phyloP scores from a whole-genome alignment of 2,329 filamentous ascomycete species.

The Colletotrichum karsti region DNA sequence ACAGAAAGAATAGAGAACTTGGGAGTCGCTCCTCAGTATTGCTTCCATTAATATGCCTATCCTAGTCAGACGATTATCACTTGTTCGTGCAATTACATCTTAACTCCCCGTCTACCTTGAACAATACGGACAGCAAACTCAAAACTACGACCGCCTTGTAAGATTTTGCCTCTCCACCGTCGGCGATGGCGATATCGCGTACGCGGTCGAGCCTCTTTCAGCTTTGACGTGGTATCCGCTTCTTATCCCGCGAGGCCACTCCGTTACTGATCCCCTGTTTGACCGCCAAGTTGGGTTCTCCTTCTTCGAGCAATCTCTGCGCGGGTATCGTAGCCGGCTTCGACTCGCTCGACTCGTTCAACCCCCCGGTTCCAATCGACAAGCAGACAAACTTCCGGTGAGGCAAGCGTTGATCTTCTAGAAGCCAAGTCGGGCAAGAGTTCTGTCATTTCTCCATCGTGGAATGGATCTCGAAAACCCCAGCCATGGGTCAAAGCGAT shows the following conservation, averaged over 20 bases:
- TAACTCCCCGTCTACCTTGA: too few relatives aligned
- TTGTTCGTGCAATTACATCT: too few relatives aligned
- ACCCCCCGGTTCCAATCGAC: neutral
- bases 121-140: too few relatives aligned
- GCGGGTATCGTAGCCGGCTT: neutral
- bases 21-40: too few relatives aligned
- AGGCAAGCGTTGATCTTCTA: neutral
- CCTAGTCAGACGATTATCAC: too few relatives aligned
- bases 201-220: neutral
- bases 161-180: neutral
- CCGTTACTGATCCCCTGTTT: neutral
- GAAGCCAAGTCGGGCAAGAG: neutral
- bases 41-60: too few relatives aligned
- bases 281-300: too few relatives aligned
- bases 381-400: neutral
- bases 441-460: neutral
- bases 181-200: neutral
- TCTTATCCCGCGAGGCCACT: neutral
- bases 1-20: too few relatives aligned
- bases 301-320: neutral
- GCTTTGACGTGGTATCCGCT: neutral
- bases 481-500: neutral
- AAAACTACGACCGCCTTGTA: too few relatives aligned
- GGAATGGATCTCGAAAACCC: neutral
- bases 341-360: neutral